Evolutionary conservation across 495 filamentous ascomycete genomes (phyloP).

Genomic region (Annulohypoxylon moriforme): DNA sequence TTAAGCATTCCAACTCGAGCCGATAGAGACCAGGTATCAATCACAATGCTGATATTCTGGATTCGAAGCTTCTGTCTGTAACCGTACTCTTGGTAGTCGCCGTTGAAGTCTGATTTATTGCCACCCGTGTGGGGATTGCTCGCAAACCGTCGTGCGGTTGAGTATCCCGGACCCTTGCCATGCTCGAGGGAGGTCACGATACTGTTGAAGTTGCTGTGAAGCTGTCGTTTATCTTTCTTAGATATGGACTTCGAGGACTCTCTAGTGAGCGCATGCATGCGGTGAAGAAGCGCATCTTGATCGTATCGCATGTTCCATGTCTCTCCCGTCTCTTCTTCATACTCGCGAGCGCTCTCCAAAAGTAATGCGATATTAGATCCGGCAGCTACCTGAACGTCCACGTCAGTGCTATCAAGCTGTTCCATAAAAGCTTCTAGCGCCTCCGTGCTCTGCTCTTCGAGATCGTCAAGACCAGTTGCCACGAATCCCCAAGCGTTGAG

Average conservation of each 20-base stretch:
- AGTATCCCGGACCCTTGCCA: slow-evolving; percentile 60
- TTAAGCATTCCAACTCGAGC: slow-evolving; percentile 79
- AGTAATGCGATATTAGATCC: slow-evolving; percentile 91
- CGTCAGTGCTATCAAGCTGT: slow-evolving; percentile 82
- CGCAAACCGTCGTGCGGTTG: slow-evolving; percentile 53
- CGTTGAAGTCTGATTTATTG: slow-evolving; percentile 73
- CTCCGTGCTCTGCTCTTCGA: slow-evolving; percentile 76
- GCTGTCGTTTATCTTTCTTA: slow-evolving; percentile 79
- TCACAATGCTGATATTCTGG: slow-evolving; percentile 76
- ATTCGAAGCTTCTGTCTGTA: slow-evolving; percentile 82
- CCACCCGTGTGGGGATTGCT: slow-evolving; percentile 57
- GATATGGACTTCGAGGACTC: slow-evolving; percentile 77
- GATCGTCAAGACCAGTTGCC: slow-evolving; percentile 83
- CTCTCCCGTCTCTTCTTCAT: slow-evolving; percentile 72
- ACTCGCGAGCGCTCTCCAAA: slow-evolving; percentile 80
- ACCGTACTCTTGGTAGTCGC: slow-evolving; percentile 80
- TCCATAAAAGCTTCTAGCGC: slow-evolving; percentile 90
- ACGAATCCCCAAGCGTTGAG: slow-evolving; percentile 90
- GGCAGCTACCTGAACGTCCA: slow-evolving; percentile 83
- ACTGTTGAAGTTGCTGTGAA: slow-evolving; percentile 82
- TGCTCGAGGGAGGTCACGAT: slow-evolving; percentile 87
- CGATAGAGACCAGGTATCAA: slow-evolving; percentile 93
- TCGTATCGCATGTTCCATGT: slow-evolving; percentile 56
- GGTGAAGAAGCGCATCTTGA: slow-evolving; percentile 69
- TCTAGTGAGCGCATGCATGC: slow-evolving; percentile 61